Conservation (phyloP, 2,329 filamentous ascomycete species). For the Teratosphaeria viscida region DNA sequence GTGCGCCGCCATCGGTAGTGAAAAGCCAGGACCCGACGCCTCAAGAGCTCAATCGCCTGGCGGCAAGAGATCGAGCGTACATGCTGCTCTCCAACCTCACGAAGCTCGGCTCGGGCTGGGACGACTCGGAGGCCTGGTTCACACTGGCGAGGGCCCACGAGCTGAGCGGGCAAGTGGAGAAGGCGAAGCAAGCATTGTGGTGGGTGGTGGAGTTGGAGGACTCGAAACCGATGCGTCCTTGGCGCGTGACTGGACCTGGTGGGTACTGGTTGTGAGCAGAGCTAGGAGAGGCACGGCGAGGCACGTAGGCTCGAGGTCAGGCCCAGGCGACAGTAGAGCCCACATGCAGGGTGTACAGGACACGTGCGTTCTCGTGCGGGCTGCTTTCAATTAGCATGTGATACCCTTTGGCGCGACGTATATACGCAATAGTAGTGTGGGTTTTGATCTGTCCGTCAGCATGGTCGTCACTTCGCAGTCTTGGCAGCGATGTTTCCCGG, state of each 20-base stretch:
- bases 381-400: background rate
- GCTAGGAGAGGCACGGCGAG: background rate
- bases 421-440: background rate
- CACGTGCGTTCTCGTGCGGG: background rate
- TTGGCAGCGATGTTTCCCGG: too few species aligned
- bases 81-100: constrained; percentile 72
- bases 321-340: background rate
- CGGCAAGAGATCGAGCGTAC: constrained; percentile 80
- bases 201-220: constrained; percentile 97
- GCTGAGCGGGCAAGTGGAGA: constrained; percentile 71
- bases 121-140: constrained; percentile 88
- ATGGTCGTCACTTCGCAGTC: too few species aligned
- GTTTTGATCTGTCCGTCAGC: background rate
- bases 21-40: constrained; percentile 38
- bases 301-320: background rate
- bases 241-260: constrained; percentile 46
- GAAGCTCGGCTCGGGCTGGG: constrained; percentile 79
- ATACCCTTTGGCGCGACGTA: background rate
- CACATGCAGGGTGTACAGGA: background rate
- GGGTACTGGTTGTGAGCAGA: constrained; percentile 10
- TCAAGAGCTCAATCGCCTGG: constrained; percentile 69
- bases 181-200: constrained; percentile 88
- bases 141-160: constrained; percentile 79
- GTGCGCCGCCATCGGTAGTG: background rate
- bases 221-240: constrained; percentile 64